Evolutionary conservation across 495 filamentous ascomycete species (phyloP), one percentile per base, ranked within the genome.

Genomic region (Staphylotrichum tortipilum): DNA sequence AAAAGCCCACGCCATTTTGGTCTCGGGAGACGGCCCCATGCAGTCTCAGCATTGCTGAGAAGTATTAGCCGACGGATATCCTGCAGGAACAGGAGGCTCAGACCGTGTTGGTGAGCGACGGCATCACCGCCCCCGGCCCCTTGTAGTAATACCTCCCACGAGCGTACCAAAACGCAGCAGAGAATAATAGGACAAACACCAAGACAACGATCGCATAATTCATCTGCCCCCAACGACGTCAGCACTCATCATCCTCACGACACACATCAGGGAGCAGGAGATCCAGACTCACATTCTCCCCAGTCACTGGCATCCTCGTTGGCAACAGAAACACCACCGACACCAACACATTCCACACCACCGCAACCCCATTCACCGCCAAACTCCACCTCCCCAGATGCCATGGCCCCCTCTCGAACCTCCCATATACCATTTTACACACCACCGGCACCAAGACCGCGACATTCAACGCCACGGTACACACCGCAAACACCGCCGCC

Each of bases 381-480:
- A 55, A 43, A 41, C 72, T 67, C 14, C 66, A 61, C 29, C 62
- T 57, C 9, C 80, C 79, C 67, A 83, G 65, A 54, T 82, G 68
- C 74, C 78, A 83, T 15, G 80, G 81, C 18, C 79, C 81, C 12
- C 67, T 72, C 61, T 78, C 62, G 52, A 83, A 82, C 26, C 73
- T 64, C 12, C 74, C 70, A 38, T 74, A 82, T 3, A 72, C 8
- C 40, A 83, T 52, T 63, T 83, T 84, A 62, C 78, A 83, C 19
- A 79, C 49, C 38, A 84, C 75, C 0, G 81, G 81, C 39, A 83
- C 78, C 49, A 75, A 71, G 63, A 82, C 83, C 34, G 68, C 74
- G 69, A 78, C 76, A 57, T 84, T 81, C n/a, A 83, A 63, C 8
- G 78, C 77, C 40, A 83, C 81, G 17, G 79, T 73, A 49, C 75